Base-by-base conservation (phyloP, 805 yeast species). In the Tetrapisispora pingtungensis region DNA sequence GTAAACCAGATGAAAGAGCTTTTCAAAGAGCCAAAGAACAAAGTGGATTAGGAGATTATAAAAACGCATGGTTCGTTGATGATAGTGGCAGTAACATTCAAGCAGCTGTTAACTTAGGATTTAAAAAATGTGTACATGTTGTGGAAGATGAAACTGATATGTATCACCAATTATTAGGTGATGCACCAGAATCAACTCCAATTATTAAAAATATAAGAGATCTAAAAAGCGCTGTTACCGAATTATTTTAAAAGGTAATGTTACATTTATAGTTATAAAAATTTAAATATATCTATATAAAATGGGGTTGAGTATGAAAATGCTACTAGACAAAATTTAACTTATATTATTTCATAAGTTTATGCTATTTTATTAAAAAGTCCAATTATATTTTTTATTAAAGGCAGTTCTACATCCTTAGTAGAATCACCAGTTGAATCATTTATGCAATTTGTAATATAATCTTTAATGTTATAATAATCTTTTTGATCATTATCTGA, bases 1-100 rank as follows among this genome's bases (percentile, higher is more conserved):
- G 97, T 67, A 90, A 90, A 66, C 98, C 98, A n/a, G 85, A 84
- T 78, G 66, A 70, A 17, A 70, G 66, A 43, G 78, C 81, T 55
- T 90, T 80, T 58, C 72, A 74, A 32, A 73, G 70, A 45, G 84
- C 84, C n/a, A 70, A 86, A 64, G 46, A 57, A 8, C 75, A 80
- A 39, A 81, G 95, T 27, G 66, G 67, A 4, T 42, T 62, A 34
- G 53, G 53, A 4, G 66, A 69, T 46, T 64, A 72, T 44, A 40
- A 50, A 50, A 72, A 70, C 49, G 80, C 79, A 14, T 82, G 81
- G 62, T 93, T 85, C 57, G 78, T 90, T 12, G 98, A 90, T 63
- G 98, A 90, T 62, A 81, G 95, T 46, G 83, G 77, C 41, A 69
- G 79, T 44, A 90, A 90, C 56, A 81, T 86, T 36, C 71, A 71